Base-by-base conservation (phyloP, 2,329 filamentous ascomycete species). In the Alternaria sp. region DNA sequence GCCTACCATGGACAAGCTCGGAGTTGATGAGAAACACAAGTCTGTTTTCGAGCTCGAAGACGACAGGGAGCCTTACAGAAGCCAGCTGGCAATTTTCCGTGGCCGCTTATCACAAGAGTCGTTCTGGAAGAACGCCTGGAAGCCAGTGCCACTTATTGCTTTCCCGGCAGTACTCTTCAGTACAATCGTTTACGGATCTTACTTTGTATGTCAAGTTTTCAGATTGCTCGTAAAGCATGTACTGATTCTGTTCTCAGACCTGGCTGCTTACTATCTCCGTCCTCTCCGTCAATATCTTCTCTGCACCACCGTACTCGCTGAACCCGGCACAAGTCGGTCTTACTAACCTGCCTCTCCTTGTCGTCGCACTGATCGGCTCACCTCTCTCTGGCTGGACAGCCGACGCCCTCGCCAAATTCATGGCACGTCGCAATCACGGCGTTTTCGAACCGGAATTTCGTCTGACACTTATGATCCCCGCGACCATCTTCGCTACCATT, bases 361-460 rank as follows among this genome's bases (percentile, higher is more conserved):
- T 94, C 50, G 94, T 94, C 22, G 91, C 92, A 5, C 76, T 97
- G 2, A 67, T 91, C 3, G 93, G 93, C 8, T 93, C 97, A 65
- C 54, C 89, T 12, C 77, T 96, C 11, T 88, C 92, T 0, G 94
- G 93, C 9, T 68, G 88, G 5, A 79, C 94, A 38, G 87, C 92
- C 27, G 94, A 98, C 76, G 88, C 85, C 74, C 88, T 87, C 52
- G 91, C 90, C 36, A 89, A 86, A 59, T 83, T 82, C 56, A 85
- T 97, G 84, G 93, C 93, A 12, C 86, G 85, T 62, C 82, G 85
- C 59, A 97, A 98, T 80, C 84, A 84, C 4, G 94, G 94, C 46
- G 84, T 93, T 59, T 97, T 96, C 74, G 94, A 97, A 79, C 94
- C 94, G 2, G 94, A 97, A 74, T 97, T 97, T 77, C 89, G 94